Evolutionary conservation across 2,329 filamentous ascomycete species (phyloP).

Genomic region (Fusarium illudens): DNA sequence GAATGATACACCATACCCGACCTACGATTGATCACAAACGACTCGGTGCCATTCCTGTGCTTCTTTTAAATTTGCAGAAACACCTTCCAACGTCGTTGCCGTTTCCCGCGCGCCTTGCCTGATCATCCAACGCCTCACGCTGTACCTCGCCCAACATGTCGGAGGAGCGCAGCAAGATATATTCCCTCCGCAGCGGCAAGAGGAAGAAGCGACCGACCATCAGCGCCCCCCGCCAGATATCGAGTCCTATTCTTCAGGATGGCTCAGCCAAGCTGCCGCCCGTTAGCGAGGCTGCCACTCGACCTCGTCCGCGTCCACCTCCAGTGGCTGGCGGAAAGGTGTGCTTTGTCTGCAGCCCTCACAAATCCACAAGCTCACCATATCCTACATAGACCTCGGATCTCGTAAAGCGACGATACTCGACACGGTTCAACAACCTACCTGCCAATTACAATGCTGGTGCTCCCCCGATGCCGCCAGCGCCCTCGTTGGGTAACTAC

Average conservation of each 20-base stretch:
- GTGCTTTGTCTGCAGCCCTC: conserved; percentile 26
- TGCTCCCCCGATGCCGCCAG: conserved; percentile 75
- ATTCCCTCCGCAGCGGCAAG: conserved; percentile 67
- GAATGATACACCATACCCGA: conserved; percentile 7
- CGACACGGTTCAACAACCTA: conserved; percentile 85
- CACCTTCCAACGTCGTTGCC: neutral
- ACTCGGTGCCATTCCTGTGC: neutral
- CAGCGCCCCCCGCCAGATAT: conserved; percentile 70
- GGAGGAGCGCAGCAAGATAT: conserved; percentile 69
- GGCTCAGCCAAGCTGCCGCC: conserved; percentile 45
- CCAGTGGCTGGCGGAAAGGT: conserved; percentile 66
- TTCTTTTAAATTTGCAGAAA: neutral
- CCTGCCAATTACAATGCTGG: conserved; percentile 74
- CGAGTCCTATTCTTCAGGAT: conserved; percentile 65
- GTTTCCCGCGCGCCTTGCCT: neutral
- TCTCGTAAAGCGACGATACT: conserved; percentile 93
- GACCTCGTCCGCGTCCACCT: conserved; percentile 57
- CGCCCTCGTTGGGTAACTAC: conserved; percentile 69
- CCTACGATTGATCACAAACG: neutral
- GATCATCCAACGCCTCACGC: neutral
- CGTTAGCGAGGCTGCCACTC: conserved; percentile 43
- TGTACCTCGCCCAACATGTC: conserved; percentile 57
- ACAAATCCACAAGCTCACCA: conserved; percentile 23
- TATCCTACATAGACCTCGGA: conserved; percentile 68
- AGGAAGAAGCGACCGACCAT: conserved; percentile 69